Conservation (phyloP, 1,139 yeast species). For the Nakaseomyces uthaithaninus region DNA sequence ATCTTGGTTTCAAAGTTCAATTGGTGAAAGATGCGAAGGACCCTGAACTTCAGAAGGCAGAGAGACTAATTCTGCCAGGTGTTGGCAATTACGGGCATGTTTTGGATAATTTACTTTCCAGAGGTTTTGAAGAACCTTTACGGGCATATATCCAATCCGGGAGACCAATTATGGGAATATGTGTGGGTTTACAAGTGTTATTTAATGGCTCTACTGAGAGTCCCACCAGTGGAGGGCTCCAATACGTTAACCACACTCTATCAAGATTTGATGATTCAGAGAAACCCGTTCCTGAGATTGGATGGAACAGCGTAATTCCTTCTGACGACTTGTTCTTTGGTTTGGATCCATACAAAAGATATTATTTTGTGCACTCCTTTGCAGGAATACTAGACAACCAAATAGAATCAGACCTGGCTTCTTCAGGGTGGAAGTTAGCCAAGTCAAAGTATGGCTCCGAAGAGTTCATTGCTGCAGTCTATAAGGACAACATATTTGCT, state of each 20-base stretch:
- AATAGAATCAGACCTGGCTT: slow-evolving; percentile 30
- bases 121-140: slow-evolving; percentile 61
- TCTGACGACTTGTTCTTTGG: slow-evolving; percentile 42
- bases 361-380: slow-evolving; percentile 91
- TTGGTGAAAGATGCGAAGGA: slow-evolving; percentile 41
- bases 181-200: slow-evolving; percentile 88
- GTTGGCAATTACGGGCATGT: slow-evolving; percentile 97
- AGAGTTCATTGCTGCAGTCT: slow-evolving; percentile 73
- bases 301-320: slow-evolving; percentile 64
- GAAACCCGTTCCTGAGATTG: slow-evolving; percentile 91
- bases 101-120: slow-evolving; percentile 54
- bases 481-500: slow-evolving; percentile 73
- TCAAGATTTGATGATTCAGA: slow-evolving; percentile 50
- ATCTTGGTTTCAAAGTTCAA: slow-evolving; percentile 58
- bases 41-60: slow-evolving; percentile 41
- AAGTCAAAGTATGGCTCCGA: slow-evolving; percentile 70
- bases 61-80: slow-evolving; percentile 72
- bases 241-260: slow-evolving; percentile 44
- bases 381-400: slow-evolving; percentile 55
- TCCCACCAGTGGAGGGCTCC: slow-evolving; percentile 50
- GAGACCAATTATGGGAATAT: slow-evolving; percentile 85
- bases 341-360: slow-evolving; percentile 56
- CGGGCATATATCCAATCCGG: slow-evolving; percentile 60
- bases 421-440: slow-evolving; percentile 71
- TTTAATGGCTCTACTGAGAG: slow-evolving; percentile 71